Evolutionary conservation across 495 filamentous ascomycete genomes (phyloP), one percentile per base, ranked within the genome.

Genomic region (Pyrenopolyporus hunteri): DNA sequence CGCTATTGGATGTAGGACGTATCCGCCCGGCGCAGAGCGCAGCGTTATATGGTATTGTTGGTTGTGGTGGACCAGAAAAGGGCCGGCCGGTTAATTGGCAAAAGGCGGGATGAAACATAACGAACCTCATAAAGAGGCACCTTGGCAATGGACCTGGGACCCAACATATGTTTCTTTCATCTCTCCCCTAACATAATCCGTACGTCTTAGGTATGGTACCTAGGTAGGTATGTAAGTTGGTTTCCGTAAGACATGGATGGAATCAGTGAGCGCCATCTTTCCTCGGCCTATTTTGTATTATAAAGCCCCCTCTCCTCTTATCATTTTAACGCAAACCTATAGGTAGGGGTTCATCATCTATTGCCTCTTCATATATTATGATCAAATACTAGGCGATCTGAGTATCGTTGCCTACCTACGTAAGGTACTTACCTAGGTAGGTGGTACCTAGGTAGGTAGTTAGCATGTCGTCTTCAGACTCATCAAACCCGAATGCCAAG

Each of bases 11-110:
- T 3, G 37, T 45, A 25, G 36, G 8, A 8, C 32, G 10, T 39
- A 39, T 48, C 17, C 33, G 4, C 16, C 17, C 44, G 43, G 26
- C 2, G 26, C 26, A 33, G 33, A 46, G 26, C 2, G 26, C 26
- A 33, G 33, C 13, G 28, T 44, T 9, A 39, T 17, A 40, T 13
- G 52, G 46, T 26, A 28, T 23, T 22, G 22, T 1, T 10, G 25
- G 13, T 40, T 33, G 57, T 14, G 26, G 47, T 48, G 51, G 46
- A 53, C 45, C 19, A 52, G 51, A 66, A 66, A 60, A 66, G 57
- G 63, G 46, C 63, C 63, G 63, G 57, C 50, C 31, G 63, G 51
- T 57, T 50, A 60, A 52, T 66, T 60, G 63, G 63, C 63, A 66
- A 66, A 66, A 60, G 26, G 50, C 63, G 51, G 57, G 42, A 66